phyloP scores from a whole-genome alignment of 23 red algal species.

The Rhodosorus marinus region DNA sequence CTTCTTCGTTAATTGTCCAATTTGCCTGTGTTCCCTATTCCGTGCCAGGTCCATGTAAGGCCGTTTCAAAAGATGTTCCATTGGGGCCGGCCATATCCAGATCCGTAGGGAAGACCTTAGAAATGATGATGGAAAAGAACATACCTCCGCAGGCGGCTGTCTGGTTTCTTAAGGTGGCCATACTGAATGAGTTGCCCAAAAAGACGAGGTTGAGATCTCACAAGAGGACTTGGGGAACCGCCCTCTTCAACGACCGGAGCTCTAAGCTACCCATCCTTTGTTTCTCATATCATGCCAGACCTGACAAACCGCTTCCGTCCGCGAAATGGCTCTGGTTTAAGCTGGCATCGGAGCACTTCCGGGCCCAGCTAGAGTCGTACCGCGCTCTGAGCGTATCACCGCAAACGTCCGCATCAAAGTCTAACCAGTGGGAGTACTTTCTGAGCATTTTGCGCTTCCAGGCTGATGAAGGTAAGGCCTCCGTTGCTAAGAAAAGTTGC shows the following conservation, averaged over 20 bases:
- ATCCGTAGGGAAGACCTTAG: conserved; percentile 22
- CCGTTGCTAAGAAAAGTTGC: no score
- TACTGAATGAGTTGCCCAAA: conserved; percentile 43
- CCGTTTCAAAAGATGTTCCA: conserved; percentile 24
- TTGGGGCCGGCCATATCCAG: conserved; percentile 39
- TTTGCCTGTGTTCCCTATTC: no score
- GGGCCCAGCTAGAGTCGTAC: conserved; percentile 21
- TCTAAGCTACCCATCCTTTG: no score
- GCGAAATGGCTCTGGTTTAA: conserved; percentile 16
- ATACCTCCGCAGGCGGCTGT: conserved; percentile 31
- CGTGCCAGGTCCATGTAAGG: no score
- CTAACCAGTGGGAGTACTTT: conserved; percentile 26
- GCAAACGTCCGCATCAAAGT: neutral
- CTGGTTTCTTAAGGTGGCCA: conserved; percentile 45
- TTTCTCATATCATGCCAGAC: no score
- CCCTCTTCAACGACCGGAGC: no score
- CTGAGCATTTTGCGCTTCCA: conserved; percentile 38
- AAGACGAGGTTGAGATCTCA: no score
- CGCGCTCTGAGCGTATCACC: conserved; percentile 2
- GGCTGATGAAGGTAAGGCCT: conserved; percentile 52
- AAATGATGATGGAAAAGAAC: conserved; percentile 20
- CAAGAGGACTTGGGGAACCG: no score
- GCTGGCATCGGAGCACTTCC: conserved; percentile 21
- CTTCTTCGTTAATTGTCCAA: no score
- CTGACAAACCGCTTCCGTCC: conserved; percentile 14